Percentiles rank a stretch among this genome's conserved stretches.
Conservation (phyloP, 805 yeast species). For the Cyberlindnera mississippiensis region DNA sequence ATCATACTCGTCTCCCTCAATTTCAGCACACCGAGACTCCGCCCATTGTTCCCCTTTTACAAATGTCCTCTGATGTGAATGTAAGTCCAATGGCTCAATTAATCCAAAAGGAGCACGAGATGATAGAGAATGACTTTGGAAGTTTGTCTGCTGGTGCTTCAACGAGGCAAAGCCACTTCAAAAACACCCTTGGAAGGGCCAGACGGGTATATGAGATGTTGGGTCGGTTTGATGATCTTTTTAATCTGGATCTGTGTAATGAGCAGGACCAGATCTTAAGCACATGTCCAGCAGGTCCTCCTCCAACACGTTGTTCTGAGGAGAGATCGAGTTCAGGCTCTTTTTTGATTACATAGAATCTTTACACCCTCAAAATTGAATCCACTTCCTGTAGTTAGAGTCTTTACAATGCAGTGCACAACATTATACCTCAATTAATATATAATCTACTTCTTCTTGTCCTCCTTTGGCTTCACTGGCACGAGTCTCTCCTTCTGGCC, state of each 20-base stretch:
- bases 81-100: neutral
- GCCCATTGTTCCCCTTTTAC: neutral
- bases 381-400: neutral
- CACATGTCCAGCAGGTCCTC: conserved; percentile 1
- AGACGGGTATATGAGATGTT: conserved; percentile 12
- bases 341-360: neutral
- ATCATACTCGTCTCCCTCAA: too few relatives aligned
- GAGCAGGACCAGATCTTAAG: neutral
- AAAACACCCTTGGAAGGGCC: conserved; percentile 7
- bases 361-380: neutral
- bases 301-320: conserved; percentile 3
- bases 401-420: too few relatives aligned
- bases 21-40: neutral
- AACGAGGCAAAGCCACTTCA: conserved; percentile 6
- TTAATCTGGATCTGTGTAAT: conserved; percentile 7
- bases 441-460: conserved; percentile 7
- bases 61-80: neutral
- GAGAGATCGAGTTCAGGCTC: neutral
- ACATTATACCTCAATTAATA: too few relatives aligned
- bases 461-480: conserved; percentile 37
- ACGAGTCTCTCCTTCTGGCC: conserved; percentile 74
- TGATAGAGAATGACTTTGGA: too few relatives aligned
- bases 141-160: too few relatives aligned
- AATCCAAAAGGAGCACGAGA: conserved; percentile 3
- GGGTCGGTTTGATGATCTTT: conserved; percentile 14